Percentiles rank a stretch among this genome's conserved stretches.
These are phyloP conservation scores for Alopecurus myosuroides DNA, from an alignment of 176 grass and related monocot species.

Conservation along the genomic window DNA sequence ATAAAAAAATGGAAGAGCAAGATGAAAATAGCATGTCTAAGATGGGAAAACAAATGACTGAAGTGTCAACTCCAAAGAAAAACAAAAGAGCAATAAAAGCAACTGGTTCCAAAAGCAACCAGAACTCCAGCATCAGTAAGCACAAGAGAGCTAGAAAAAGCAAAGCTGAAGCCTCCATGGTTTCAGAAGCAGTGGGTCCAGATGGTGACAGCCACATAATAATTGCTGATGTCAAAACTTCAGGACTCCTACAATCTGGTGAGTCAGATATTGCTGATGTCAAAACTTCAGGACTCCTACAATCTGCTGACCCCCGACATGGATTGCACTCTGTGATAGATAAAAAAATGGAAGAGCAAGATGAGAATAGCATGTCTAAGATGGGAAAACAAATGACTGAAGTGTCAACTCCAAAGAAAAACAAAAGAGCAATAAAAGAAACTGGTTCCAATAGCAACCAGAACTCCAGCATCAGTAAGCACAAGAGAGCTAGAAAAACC, in stretches of 20 bases:
- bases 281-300: too few relatives aligned
- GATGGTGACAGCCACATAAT: not conserved
- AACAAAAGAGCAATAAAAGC: conserved; percentile 7
- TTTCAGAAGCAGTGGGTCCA: not conserved
- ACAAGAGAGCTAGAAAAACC: conserved; percentile 22
- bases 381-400: not conserved
- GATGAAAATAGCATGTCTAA: conserved; percentile 26
- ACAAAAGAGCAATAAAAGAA: conserved; percentile 7
- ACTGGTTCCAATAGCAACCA: not conserved
- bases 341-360: conserved; percentile 30
- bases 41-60: not conserved
- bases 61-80: conserved; percentile 20
- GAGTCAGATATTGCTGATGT: too few relatives aligned
- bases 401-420: conserved; percentile 21
- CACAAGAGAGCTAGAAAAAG: conserved; percentile 24
- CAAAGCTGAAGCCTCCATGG: conserved; percentile 13
- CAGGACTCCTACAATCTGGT: conserved; percentile 8
- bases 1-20: conserved; percentile 29
- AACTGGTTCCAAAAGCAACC: not conserved
- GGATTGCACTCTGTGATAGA: conserved; percentile 18
- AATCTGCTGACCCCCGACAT: conserved; percentile 21
- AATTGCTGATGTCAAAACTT: conserved; percentile 5
- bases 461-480: not conserved
- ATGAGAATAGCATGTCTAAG: conserved; percentile 26
- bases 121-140: not conserved